Evolutionary conservation across 257 asterid genomes (phyloP).

Genomic region (Petunia secreta): DNA sequence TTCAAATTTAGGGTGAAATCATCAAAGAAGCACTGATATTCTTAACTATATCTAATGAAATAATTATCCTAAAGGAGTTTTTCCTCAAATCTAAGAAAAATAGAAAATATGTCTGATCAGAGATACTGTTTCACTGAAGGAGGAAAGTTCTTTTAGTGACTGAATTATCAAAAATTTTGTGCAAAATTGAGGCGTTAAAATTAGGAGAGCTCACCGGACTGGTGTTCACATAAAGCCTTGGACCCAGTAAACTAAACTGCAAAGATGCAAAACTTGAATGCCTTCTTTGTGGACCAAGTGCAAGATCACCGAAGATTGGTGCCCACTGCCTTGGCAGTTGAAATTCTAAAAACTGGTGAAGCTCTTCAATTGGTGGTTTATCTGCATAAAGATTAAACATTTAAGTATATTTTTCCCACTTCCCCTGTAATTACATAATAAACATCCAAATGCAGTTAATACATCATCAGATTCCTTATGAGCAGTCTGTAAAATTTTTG

Average conservation of each 20-base stretch:
- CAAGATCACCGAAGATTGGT: conserved; percentile 91
- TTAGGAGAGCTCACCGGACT: conserved; percentile 52
- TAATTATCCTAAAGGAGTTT: too few species aligned
- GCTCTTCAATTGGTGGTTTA: conserved; percentile 99
- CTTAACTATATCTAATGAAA: too few species aligned
- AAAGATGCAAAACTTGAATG: conserved; percentile 73
- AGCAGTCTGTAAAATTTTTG: neutral
- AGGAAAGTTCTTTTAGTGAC: too few species aligned
- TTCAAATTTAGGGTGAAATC: too few species aligned
- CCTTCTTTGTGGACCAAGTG: conserved; percentile 94
- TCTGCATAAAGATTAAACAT: conserved; percentile 50
- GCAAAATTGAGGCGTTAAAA: neutral
- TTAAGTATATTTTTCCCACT: neutral
- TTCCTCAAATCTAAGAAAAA: too few species aligned
- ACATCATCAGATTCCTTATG: neutral
- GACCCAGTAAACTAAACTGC: conserved; percentile 96
- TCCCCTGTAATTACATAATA: conserved; percentile 3
- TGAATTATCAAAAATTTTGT: neutral
- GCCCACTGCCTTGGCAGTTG: conserved; percentile 99
- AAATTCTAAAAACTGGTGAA: conserved; percentile 95
- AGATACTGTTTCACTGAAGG: too few species aligned
- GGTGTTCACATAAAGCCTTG: conserved; percentile 80
- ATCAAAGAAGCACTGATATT: too few species aligned
- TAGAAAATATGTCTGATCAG: too few species aligned
- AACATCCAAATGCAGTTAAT: neutral